These are phyloP conservation scores for Tolypocladium tundrense DNA, from an alignment of 2,329 filamentous ascomycete genomes.

Conservation along the genomic window DNA sequence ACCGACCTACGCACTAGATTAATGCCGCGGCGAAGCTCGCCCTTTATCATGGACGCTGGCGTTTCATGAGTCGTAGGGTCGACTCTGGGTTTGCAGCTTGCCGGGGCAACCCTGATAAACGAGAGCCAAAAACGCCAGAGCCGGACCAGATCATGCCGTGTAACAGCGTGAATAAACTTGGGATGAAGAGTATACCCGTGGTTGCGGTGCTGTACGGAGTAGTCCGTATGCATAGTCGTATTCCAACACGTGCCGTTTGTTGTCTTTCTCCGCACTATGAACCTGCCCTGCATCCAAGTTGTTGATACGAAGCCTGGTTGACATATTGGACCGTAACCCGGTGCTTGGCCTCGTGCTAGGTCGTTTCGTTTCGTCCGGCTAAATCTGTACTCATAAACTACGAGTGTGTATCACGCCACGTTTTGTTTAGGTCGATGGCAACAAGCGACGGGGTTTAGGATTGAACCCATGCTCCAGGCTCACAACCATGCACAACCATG, in stretches of 20 bases:
- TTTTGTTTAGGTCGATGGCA: background rate
- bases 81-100: background rate
- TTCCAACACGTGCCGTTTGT: background rate
- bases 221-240: background rate
- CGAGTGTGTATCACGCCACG: background rate
- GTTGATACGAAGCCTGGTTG: background rate
- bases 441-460: background rate
- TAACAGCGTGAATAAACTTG: background rate
- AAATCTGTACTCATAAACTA: background rate
- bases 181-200: background rate
- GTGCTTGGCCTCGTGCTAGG: background rate
- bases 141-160: background rate
- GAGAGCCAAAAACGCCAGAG: background rate
- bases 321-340: background rate
- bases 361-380: background rate
- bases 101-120: background rate
- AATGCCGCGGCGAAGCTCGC: background rate
- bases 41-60: background rate
- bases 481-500: background rate
- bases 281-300: background rate
- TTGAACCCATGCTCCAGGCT: background rate
- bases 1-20: too few relatives aligned
- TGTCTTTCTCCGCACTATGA: background rate
- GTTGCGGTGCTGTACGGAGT: background rate
- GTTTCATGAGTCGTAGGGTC: background rate